Percentiles rank a stretch among this genome's conserved stretches.
Evolutionary conservation across 2,329 filamentous ascomycete genomes (phyloP).

Genomic region (Dendrostoma leiphaemia): DNA sequence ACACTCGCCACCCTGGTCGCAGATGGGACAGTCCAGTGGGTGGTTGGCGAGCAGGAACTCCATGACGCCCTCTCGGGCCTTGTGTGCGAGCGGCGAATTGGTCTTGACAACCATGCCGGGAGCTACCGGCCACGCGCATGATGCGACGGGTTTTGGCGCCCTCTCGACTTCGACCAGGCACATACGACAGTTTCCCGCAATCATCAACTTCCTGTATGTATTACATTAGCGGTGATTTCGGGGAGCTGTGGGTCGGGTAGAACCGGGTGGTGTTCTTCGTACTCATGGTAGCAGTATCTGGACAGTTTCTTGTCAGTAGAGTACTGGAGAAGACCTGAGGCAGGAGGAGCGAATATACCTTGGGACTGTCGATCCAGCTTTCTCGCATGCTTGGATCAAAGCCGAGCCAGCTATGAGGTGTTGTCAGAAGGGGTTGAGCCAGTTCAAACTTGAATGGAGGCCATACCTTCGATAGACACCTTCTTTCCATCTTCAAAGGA

Average conservation of each 20-base stretch:
- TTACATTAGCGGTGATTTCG: conserved; percentile 37
- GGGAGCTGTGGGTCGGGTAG: conserved; percentile 23
- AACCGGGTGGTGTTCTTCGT: conserved; percentile 41
- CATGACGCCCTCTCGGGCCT: conserved; percentile 98
- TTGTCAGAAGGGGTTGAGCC: conserved; percentile 14
- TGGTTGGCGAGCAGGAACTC: conserved; percentile 97
- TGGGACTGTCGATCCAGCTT: conserved; percentile 86
- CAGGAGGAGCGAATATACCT: conserved; percentile 55
- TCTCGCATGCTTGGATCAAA: conserved; percentile 98
- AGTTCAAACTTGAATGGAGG: conserved; percentile 16
- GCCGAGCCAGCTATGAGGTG: conserved; percentile 77
- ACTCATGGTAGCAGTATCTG: conserved; percentile 99
- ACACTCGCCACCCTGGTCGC: conserved; percentile 98
- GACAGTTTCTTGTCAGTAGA: conserved; percentile 8
- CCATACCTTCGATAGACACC: conserved; percentile 90
- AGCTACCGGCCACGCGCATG: conserved; percentile 97
- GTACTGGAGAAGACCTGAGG: not conserved
- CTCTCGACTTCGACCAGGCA: conserved; percentile 97
- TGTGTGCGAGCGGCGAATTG: conserved; percentile 92
- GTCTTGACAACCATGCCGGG: conserved; percentile 99
- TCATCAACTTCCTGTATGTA: conserved; percentile 80
- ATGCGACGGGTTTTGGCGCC: conserved; percentile 94
- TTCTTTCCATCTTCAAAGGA: conserved; percentile 84
- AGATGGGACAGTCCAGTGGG: conserved; percentile 93
- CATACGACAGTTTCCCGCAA: conserved; percentile 99